Evolutionary conservation across 352 stramenopile genomes (phyloP).

Genomic region (Phytophthora cactorum): DNA sequence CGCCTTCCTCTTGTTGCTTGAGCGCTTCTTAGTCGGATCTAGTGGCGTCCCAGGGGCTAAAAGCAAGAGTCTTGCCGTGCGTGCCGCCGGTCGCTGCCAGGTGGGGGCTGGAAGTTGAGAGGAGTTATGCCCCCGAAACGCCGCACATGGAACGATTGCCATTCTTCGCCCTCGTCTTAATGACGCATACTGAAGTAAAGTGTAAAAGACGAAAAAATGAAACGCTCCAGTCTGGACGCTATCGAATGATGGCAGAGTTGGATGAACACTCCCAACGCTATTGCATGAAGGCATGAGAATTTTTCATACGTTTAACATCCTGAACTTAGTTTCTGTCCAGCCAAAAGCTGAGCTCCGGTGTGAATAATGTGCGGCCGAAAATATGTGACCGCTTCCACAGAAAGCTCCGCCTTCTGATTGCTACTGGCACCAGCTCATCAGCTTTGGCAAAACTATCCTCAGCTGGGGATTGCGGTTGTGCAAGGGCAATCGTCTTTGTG

Average conservation of each 20-base stretch:
- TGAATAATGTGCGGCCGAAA: constrained; percentile 5
- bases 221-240: constrained; percentile 13
- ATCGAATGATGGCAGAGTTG: not conserved
- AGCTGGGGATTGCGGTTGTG: not conserved
- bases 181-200: constrained; percentile 22
- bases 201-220: constrained; percentile 8
- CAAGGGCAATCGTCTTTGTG: not conserved
- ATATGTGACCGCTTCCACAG: not conserved
- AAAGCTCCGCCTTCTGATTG: not conserved
- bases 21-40: constrained; percentile 29
- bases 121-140: constrained; percentile 25
- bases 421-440: no score
- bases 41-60: constrained; percentile 21
- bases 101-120: constrained; percentile 7
- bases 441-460: not conserved
- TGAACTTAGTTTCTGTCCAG: constrained; percentile 1
- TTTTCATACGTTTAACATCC: constrained; percentile 8
- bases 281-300: constrained; percentile 1
- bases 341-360: constrained; percentile 1
- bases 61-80: constrained; percentile 19
- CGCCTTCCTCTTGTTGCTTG: not conserved
- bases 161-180: constrained; percentile 11
- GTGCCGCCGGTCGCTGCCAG: no score
- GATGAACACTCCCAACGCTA: not conserved
- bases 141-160: constrained; percentile 24